Base-by-base conservation (phyloP, 2,329 filamentous ascomycete genomes). In the Coniochaeta hoffmannii region DNA sequence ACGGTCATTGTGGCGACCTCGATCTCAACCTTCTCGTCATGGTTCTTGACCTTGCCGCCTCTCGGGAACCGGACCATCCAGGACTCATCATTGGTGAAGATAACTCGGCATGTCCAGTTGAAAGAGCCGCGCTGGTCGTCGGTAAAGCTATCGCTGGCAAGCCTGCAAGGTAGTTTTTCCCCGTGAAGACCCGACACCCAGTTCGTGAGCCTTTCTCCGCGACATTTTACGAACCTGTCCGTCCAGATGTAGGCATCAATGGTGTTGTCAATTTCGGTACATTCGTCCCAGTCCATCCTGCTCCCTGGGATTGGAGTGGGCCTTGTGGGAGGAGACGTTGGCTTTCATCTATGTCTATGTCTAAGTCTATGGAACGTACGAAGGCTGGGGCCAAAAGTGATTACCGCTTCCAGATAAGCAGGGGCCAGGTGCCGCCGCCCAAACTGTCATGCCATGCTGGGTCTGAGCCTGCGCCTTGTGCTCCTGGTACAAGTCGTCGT, bases 1-100 rank as follows among this genome's bases (percentile, higher is more conserved):
- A 60, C 57, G 0, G 12, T 26, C 5, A 63, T 50, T 7, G 46
- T 28, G 9, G 54, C 57, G 12, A 60, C 54, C 6, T 62, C 56
- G 9, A 38, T 54, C 3, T 51, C 57, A 15, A 61, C 10, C 44
- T 50, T 50, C 24, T 50, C 44, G 44, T 50, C 44, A 2, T 15
- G 4, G 24, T 50, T n/a, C 7, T n/a, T 19, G 2, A 9, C 6
- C n/a, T 30, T 50, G 4, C 44, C 44, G 12, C 5, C 24, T 30
- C 11, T 30, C 2, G 44, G 44, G n/a, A 50, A 50, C 24, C 44
- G 24, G n/a, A 50, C 9, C 12, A 50, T 30, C 44, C 44, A 50
- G 2, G 7, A 10, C 24, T 30, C 24, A 3, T 22, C 28, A 19
- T 30, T 30, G n/a, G 4, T 30, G 10, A 50, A 50, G 3, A 4